These are phyloP conservation scores for Galerina sulciceps DNA, from an alignment of 768 basidiomycete genomes.

Conservation along the genomic window DNA sequence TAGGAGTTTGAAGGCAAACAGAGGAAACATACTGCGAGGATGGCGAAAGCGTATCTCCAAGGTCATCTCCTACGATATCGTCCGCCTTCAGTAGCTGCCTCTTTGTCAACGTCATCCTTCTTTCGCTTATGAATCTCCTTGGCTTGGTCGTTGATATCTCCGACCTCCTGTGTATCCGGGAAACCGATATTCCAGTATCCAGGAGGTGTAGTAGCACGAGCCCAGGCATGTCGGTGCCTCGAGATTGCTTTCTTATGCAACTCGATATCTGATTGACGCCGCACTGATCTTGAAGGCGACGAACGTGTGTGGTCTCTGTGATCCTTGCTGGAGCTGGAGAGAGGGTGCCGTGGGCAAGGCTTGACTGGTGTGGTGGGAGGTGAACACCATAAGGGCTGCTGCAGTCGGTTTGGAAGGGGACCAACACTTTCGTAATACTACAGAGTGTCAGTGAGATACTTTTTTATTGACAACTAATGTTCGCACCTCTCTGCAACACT, in stretches of 20 bases:
- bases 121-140: slow-evolving; percentile 74
- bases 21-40: background rate
- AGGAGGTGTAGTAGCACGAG: slow-evolving; percentile 75
- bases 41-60: background rate
- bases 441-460: background rate
- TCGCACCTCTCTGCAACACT: slow-evolving; percentile 75
- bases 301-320: slow-evolving; percentile 7
- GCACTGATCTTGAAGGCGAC: slow-evolving; percentile 11
- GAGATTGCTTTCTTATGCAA: slow-evolving; percentile 75
- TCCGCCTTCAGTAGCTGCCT: slow-evolving; percentile 55
- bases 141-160: slow-evolving; percentile 75
- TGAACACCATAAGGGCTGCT: slow-evolving; percentile 78
- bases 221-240: slow-evolving; percentile 75
- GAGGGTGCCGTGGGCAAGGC: slow-evolving; percentile 29
- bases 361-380: slow-evolving; percentile 43
- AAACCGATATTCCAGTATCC: slow-evolving; percentile 93
- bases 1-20: too few species aligned
- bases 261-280: slow-evolving; percentile 34
- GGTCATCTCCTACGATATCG: slow-evolving; percentile 36
- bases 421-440: slow-evolving; percentile 85
- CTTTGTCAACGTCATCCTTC: slow-evolving; percentile 57
- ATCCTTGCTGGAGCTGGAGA: background rate
- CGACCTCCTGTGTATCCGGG: slow-evolving; percentile 82
- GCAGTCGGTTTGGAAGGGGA: slow-evolving; percentile 65
- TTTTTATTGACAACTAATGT: background rate